Base-by-base conservation (phyloP, 140 eudicot species). In the Oenanthe javanica region DNA sequence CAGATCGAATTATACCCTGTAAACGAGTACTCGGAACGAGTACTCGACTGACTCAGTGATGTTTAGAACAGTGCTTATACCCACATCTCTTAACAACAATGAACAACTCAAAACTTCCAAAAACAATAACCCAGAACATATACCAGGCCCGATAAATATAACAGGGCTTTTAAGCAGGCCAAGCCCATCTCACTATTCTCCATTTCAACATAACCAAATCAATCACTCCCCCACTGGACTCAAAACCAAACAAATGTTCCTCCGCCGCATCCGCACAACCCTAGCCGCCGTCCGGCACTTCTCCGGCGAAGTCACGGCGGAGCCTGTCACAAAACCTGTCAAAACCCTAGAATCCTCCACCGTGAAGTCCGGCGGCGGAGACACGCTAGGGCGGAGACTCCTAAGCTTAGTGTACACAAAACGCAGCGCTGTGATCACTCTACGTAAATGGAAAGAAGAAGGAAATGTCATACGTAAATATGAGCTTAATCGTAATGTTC, bases 371-470 rank as follows among this genome's bases (percentile, higher is more conserved):
- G 82, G 82, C 21, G 97, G 96, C 57, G 74, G 90, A 75, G 97
- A 94, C 80, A 92, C 96, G 2, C 87, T 94, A 43, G 97, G 91
- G 48, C 83, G 90, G 81, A 77, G 97, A 77, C 93, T 94, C 1
- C 73, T 92, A 7, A 84, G 89, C 67, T 83, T 94, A 64, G 86
- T 86, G 71, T 91, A 86, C 85, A 72, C 95, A 12, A 94, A 92
- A 51, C 93, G 93, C 2, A 92, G 95, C 83, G 97, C 97, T 64
- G 97, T 87, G 67, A 81, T 85, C 47, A 21, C 97, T 70, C 82
- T 94, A 55, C 80, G 83, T 18, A 89, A 88, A 75, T 94, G 99
- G 99, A 92, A 90, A 66, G 95, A 92, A 76, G 97, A 94, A 80
- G 99, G 99, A 0, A 89, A 86, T 45, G 2, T 69, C 1, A 89